A percentile compares a stretch with the other conserved stretches of the same genome.
phyloP scores from a whole-genome alignment of 73 alveolate species.

The Paramecium octaurelia region DNA sequence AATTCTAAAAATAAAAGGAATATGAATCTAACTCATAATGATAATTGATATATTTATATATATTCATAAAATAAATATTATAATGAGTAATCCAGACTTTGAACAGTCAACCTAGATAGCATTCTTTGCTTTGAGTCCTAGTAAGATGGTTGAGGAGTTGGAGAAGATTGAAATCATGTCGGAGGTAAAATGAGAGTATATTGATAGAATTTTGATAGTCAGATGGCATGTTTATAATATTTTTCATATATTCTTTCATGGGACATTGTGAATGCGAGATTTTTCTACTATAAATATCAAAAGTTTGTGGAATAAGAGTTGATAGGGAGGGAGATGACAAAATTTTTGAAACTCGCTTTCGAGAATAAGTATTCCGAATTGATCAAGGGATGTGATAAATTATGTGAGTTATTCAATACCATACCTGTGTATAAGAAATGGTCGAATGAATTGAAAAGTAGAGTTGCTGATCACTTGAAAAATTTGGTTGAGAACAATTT shows the following conservation, averaged over 20 bases:
- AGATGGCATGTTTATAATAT: neutral
- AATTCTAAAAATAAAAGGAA: too few relatives aligned
- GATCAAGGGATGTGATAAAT: neutral
- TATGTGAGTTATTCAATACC: neutral
- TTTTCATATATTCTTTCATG: neutral
- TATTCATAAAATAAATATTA: neutral
- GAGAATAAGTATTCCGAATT: neutral
- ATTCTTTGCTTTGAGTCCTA: neutral
- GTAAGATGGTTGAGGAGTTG: neutral
- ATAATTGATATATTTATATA: neutral
- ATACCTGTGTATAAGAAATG: neutral
- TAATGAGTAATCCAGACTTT: neutral
- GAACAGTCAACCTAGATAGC: neutral
- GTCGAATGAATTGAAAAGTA: neutral
- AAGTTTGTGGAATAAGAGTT: neutral
- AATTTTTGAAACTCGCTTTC: neutral
- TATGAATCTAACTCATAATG: neutral
- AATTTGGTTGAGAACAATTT: neutral
- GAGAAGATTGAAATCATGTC: neutral
- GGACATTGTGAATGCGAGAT: conserved; percentile 19
- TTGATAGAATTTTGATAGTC: neutral
- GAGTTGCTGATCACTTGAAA: neutral
- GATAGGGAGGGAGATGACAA: neutral
- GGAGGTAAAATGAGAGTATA: neutral
- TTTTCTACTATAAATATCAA: neutral